Conservation (phyloP, 2,329 filamentous ascomycete species). For the Periconia macrospinosa region DNA sequence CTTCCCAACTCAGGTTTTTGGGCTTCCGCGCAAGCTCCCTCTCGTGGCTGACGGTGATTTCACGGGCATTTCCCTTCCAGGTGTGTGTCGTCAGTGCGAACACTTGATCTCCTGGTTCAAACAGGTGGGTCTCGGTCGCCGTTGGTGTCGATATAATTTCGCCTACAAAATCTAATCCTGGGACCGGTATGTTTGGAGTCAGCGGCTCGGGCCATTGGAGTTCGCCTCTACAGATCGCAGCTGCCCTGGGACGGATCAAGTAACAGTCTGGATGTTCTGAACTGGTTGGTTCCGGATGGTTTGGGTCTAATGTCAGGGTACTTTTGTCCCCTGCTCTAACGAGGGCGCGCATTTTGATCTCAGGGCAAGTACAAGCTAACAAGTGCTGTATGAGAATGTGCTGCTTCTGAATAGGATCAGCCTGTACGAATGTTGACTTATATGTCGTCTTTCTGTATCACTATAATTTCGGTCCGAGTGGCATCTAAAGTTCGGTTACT, state of each 20-base stretch:
- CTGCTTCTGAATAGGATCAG: no score
- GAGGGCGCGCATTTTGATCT: conserved; percentile 19
- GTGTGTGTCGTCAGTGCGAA: conserved; percentile 27
- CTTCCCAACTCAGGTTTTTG: conserved; percentile 36
- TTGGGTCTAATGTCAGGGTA: conserved; percentile 16
- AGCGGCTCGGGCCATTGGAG: conserved; percentile 47
- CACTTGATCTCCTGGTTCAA: conserved; percentile 39
- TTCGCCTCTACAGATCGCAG: conserved; percentile 47
- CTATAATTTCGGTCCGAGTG: background rate
- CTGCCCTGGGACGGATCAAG: conserved; percentile 45
- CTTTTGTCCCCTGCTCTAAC: conserved; percentile 15
- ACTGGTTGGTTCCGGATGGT: conserved; percentile 27
- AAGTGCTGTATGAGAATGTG: no score
- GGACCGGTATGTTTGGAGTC: conserved; percentile 32
- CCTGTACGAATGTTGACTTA: no score
- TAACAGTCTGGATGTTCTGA: conserved; percentile 20
- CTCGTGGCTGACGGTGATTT: conserved; percentile 40
- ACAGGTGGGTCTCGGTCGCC: conserved; percentile 26
- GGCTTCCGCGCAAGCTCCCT: conserved; percentile 44
- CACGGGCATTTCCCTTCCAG: conserved; percentile 42
- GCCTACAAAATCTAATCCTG: conserved; percentile 49
- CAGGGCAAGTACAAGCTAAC: background rate
- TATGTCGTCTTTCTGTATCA: background rate
- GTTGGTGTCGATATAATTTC: conserved; percentile 40
- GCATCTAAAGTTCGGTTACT: background rate